phyloP scores from a whole-genome alignment of 768 basidiomycete species.

The Pleurotus platypus region DNA sequence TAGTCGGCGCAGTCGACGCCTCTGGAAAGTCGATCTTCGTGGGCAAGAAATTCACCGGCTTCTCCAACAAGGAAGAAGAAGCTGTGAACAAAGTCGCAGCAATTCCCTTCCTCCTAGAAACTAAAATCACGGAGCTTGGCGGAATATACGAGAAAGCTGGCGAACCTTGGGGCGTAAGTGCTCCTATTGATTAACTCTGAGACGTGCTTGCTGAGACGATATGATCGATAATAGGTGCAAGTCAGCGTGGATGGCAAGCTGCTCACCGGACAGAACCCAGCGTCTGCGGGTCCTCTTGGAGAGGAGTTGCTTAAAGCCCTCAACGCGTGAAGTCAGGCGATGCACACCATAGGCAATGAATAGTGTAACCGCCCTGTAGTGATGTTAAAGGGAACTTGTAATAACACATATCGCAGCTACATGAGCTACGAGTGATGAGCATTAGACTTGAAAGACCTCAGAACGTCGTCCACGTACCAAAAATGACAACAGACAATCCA shows the following conservation, averaged over 20 bases:
- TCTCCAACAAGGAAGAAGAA: slow-evolving; percentile 71
- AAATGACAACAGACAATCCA: background rate
- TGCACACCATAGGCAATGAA: slow-evolving; percentile 14
- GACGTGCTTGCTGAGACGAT: background rate
- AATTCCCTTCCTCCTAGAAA: slow-evolving; percentile 74
- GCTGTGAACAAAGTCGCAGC: slow-evolving; percentile 40
- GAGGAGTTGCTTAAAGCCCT: slow-evolving; percentile 55
- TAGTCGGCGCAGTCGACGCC: slow-evolving; percentile 51
- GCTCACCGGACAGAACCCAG: slow-evolving; percentile 75
- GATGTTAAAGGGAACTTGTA: no score
- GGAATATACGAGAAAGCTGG: slow-evolving; percentile 54
- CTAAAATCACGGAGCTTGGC: slow-evolving; percentile 59
- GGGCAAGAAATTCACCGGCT: slow-evolving; percentile 57
- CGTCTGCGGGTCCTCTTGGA: slow-evolving; percentile 53
- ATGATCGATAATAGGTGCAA: slow-evolving; percentile 30
- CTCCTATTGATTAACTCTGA: background rate
- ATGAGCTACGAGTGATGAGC: no score
- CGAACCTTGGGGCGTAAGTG: slow-evolving; percentile 54
- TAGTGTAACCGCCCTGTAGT: background rate
- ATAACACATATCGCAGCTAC: no score
- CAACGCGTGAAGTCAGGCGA: slow-evolving; percentile 15
- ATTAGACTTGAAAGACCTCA: no score
- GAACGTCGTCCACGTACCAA: background rate
- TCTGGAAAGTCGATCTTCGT: slow-evolving; percentile 63
- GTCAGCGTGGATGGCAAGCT: slow-evolving; percentile 58